Evolutionary conservation across 2,329 filamentous ascomycete species (phyloP), one percentile per base, ranked within the genome.

Genomic region (Colletotrichum tropicale): DNA sequence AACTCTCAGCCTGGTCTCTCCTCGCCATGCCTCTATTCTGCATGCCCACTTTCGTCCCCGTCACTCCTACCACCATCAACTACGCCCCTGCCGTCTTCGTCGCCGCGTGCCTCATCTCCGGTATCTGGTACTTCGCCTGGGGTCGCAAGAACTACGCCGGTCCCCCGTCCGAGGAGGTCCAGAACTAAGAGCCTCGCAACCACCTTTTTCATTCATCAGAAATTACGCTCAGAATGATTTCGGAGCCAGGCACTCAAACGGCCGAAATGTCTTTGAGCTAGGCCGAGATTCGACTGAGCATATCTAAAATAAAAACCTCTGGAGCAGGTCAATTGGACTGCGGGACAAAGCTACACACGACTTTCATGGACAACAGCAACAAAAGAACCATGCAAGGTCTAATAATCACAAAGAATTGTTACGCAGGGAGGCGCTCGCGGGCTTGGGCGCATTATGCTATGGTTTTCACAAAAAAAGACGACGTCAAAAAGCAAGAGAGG

Each of bases 61-160:
- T 94, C 52, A 89, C 88, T 1, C 83, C 88, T 8, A 81, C 84
- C 21, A 88, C 87, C 52, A 93, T 95, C 87, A 95, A 95, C 87
- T 95, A 94, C 83, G 93, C 93, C 2, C 92, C 92, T 16, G 93
- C 92, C 38, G 93, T 95, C n/a, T 94, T 95, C 79, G 89, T 93
- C 30, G 92, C 88, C 7, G 93, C 94, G 77, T 89, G 90, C 70
- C 65, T 86, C 52, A 88, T 95, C 73, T 91, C 93, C 2, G 88
- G 87, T 12, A 83, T 85, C 9, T 95, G 93, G 93, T 95, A 95
- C 85, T 86, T 91, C 78, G 87, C 88, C 67, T 94, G 93, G 92
- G 93, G 93, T 38, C 89, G 91, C 84, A 90, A 91, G 84, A 91
- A 95, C 84, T 94, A 94, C 84, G 87, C 87, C 61, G 92, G 93